Conservation (phyloP, 495 filamentous ascomycete species). For the Ascobolus immersus region DNA sequence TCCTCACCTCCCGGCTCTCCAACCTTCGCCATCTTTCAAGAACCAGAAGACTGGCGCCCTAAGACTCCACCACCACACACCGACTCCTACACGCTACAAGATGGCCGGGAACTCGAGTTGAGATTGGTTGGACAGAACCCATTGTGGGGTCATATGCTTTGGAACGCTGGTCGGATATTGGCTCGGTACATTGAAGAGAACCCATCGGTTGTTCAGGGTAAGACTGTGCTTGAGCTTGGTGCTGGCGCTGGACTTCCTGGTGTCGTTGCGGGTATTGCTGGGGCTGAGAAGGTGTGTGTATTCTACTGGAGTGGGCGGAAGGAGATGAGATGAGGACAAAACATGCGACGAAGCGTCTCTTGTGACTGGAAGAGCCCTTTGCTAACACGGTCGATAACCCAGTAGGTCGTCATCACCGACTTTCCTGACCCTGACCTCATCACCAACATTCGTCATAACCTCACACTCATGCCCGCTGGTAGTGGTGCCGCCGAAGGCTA, state of each 20-base stretch:
- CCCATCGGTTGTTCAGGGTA: slow-evolving; percentile 29
- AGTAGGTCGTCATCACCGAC: slow-evolving; percentile 55
- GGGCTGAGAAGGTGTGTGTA: slow-evolving; percentile 24
- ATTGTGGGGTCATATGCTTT: slow-evolving; percentile 74
- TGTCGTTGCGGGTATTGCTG: slow-evolving; percentile 46
- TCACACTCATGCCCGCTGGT: slow-evolving; percentile 13
- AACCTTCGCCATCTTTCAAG: slow-evolving; percentile 40
- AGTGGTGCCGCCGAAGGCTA: slow-evolving; percentile 34
- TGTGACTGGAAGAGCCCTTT: background rate
- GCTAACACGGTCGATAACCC: too few relatives aligned
- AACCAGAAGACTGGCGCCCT: slow-evolving; percentile 52
- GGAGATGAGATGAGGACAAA: too few relatives aligned
- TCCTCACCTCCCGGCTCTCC: too few relatives aligned
- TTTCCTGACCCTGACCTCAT: slow-evolving; percentile 66
- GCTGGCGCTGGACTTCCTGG: slow-evolving; percentile 69
- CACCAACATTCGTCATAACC: slow-evolving; percentile 47
- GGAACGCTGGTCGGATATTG: slow-evolving; percentile 60
- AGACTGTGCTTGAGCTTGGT: slow-evolving; percentile 63
- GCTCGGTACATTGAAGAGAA: slow-evolving; percentile 49
- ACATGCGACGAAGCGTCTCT: too few relatives aligned
- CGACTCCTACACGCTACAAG: slow-evolving; percentile 40
- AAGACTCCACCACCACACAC: slow-evolving; percentile 43
- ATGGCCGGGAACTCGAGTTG: slow-evolving; percentile 39
- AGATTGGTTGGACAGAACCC: slow-evolving; percentile 75
- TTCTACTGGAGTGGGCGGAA: too few relatives aligned